Percentiles rank a stretch among this genome's conserved stretches.
Evolutionary conservation across 257 asterid genomes (phyloP).

Genomic region (Ligustrum vulgare): DNA sequence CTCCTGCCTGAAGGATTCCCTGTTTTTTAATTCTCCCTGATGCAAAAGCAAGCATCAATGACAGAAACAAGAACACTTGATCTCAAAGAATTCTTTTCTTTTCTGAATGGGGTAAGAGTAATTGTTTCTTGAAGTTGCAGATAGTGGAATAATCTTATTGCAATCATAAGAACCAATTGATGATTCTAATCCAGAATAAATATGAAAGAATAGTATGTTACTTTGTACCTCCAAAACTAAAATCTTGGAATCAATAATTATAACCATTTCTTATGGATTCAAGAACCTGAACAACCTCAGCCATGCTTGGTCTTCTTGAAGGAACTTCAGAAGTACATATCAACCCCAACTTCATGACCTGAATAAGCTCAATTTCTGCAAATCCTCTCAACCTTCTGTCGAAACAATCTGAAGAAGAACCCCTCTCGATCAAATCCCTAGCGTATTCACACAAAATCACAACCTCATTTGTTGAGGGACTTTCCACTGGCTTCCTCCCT

Average conservation of each 20-base stretch:
- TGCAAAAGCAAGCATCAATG: background rate
- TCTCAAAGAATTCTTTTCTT: background rate
- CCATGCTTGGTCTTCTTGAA: conserved; percentile 86
- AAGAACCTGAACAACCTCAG: conserved; percentile 89
- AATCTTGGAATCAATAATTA: conserved; percentile 27
- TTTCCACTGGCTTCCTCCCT: conserved; percentile 88
- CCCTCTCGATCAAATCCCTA: conserved; percentile 63
- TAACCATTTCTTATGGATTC: conserved; percentile 77
- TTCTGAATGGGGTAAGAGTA: background rate
- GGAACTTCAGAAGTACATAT: conserved; percentile 70
- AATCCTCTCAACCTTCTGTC: conserved; percentile 69
- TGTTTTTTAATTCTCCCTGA: background rate
- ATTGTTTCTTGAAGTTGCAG: background rate
- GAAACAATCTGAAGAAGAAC: conserved; percentile 61
- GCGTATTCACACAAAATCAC: conserved; percentile 74
- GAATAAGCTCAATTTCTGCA: conserved; percentile 71
- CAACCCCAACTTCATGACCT: conserved; percentile 88
- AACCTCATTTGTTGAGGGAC: conserved; percentile 55
- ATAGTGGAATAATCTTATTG: conserved; percentile 37
- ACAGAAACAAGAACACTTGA: background rate
- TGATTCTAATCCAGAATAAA: conserved; percentile 37
- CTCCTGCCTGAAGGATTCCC: background rate
- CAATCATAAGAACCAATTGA: conserved; percentile 37
- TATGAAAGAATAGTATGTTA: conserved; percentile 51
- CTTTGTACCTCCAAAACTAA: conserved; percentile 24